Evolutionary conservation across 352 stramenopile species (phyloP).

Genomic region (Globisporangium middletonii): DNA sequence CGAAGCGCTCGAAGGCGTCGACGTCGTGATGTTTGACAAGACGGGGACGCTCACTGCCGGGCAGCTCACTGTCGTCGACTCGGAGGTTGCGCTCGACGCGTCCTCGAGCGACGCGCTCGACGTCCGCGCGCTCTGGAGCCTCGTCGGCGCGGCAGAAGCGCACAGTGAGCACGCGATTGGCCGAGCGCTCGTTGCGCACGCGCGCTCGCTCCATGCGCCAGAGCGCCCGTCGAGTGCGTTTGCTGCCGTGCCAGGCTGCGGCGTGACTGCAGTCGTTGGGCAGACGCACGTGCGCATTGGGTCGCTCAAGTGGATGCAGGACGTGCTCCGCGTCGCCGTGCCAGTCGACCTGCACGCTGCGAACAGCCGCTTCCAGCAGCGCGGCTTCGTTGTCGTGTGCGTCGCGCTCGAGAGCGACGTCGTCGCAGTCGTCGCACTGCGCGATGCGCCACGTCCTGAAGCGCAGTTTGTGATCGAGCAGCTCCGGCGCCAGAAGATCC

Average conservation of each 20-base stretch:
- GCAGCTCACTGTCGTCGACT: slow-evolving; percentile 36
- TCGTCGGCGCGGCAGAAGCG: slow-evolving; percentile 41
- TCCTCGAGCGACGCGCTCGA: neutral
- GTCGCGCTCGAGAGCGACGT: slow-evolving; percentile 51
- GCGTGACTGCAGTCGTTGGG: slow-evolving; percentile 38
- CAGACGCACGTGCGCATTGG: slow-evolving; percentile 31
- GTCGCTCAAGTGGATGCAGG: slow-evolving; percentile 68
- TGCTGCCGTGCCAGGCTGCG: slow-evolving; percentile 50
- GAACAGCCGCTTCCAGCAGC: slow-evolving; percentile 42
- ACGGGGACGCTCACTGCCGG: slow-evolving; percentile 71
- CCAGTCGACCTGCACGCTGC: slow-evolving; percentile 30
- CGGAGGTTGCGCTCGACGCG: slow-evolving; percentile 1
- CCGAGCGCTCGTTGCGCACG: slow-evolving; percentile 43
- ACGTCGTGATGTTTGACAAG: slow-evolving; percentile 81
- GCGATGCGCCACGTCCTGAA: slow-evolving; percentile 44
- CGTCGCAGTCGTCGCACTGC: slow-evolving; percentile 44
- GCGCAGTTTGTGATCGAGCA: slow-evolving; percentile 46
- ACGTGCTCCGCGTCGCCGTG: slow-evolving; percentile 40
- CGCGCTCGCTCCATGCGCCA: slow-evolving; percentile 20
- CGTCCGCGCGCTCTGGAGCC: slow-evolving; percentile 29
- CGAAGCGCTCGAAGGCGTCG: slow-evolving; percentile 57
- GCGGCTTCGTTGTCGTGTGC: slow-evolving; percentile 53
- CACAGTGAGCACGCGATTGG: slow-evolving; percentile 66
- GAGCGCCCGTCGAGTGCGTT: slow-evolving; percentile 27
- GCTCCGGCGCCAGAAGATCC: slow-evolving; percentile 44